Evolutionary conservation across 78 protist genomes (phyloP).

Genomic region (Dictyostelium citrinum): DNA sequence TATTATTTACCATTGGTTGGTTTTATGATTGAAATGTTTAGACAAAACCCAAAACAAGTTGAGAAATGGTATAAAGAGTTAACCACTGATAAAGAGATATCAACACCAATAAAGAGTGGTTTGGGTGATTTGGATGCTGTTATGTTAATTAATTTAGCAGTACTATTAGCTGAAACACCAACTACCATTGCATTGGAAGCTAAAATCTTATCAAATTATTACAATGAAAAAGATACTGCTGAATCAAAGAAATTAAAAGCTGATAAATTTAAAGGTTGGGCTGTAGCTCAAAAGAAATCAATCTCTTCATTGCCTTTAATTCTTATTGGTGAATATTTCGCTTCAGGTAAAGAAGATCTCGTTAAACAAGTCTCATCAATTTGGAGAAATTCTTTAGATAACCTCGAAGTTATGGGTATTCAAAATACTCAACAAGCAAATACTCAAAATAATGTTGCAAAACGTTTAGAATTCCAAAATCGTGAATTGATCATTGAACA

Average conservation of each 20-base stretch:
- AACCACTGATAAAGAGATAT: background rate
- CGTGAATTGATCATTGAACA: slow-evolving; percentile 39
- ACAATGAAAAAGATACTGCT: background rate
- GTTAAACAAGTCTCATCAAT: background rate
- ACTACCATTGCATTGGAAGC: background rate
- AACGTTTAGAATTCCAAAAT: slow-evolving; percentile 30
- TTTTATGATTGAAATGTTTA: slow-evolving; percentile 34
- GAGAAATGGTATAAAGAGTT: slow-evolving; percentile 26
- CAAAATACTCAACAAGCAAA: background rate
- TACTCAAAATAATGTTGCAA: background rate
- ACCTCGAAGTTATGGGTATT: slow-evolving; percentile 9
- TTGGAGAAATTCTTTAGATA: slow-evolving; percentile 21
- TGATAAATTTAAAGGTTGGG: background rate
- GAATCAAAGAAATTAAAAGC: background rate
- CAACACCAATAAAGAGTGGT: slow-evolving; percentile 34
- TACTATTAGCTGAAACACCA: background rate
- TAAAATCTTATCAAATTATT: background rate
- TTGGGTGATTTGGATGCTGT: slow-evolving; percentile 40
- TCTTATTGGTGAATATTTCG: slow-evolving; percentile 47
- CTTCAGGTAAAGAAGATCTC: slow-evolving; percentile 34
- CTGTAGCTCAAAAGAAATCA: slow-evolving; percentile 1
- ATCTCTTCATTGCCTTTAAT: slow-evolving; percentile 14
- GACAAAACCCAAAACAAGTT: slow-evolving; percentile 3
- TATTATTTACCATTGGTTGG: slow-evolving; percentile 62
- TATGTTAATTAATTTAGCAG: slow-evolving; percentile 38